Base-by-base conservation (phyloP, 352 stramenopile genomes). In the Elongisporangium prolatum region DNA sequence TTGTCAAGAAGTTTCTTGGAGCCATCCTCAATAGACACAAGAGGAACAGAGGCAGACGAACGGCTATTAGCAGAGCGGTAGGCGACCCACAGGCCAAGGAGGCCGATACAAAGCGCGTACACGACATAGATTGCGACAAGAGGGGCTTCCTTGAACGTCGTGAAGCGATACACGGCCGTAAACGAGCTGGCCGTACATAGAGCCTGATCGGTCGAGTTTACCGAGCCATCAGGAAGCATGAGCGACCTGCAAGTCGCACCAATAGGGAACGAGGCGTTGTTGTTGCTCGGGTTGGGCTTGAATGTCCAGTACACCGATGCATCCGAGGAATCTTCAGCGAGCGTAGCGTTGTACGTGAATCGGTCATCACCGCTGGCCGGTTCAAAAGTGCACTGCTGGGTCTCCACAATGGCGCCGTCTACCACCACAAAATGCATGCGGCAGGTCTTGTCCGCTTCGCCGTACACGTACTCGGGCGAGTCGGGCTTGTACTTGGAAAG, bases 181-280 rank as follows among this genome's bases (percentile, higher is more conserved):
- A 54, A 21, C 0, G 64, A 75, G 21, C 51, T 60, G 10, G 60
- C 57, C 7, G 50, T 51, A 56, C 77, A 88, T n/a, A 59, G 50
- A 13, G 55, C 64, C 49, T 74, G 62, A 0, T 64, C 57, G 1
- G 52, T 68, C 4, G 57, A 24, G 21, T 71, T 64, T 5, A 83
- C 69, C 0, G 28, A 20, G 9, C 74, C 77, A 55, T 80, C 63
- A 2, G 69, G 54, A 34, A 75, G 61, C 74, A 82, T 84, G 48
- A 86, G 59, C 28, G 69, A 79, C 2, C 4, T 60, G 66, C 77
- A 90, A 28, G 61, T 65, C 10, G 76, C 80, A 8, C 75, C 78
- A 56, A 85, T 66, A 4, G 80, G 80, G 60, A 88, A 66, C 66
- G 76, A 81, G 17, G 76, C 77, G 52, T 90, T 90, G 72, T 86